Conservation (phyloP, 805 yeast genomes). For the Yarrowia deformans region DNA sequence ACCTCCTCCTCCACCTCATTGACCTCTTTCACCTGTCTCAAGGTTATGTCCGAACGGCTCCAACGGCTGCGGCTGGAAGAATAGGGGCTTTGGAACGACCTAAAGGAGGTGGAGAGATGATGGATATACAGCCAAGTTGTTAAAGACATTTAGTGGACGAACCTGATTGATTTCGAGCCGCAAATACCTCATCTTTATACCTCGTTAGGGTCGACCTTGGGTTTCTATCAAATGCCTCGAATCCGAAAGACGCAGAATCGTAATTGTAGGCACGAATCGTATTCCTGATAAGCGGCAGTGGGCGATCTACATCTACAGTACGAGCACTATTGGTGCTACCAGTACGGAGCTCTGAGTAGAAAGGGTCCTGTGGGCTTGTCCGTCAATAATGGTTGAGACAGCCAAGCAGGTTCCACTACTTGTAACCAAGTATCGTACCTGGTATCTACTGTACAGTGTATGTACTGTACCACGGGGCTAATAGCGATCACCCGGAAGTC, state of each 20-base stretch:
- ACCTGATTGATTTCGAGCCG: neutral
- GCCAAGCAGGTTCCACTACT: too few species aligned
- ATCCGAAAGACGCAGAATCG: constrained; percentile 21
- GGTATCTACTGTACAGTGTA: too few species aligned
- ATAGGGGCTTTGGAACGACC: too few species aligned
- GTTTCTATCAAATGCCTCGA: constrained; percentile 23
- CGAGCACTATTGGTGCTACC: neutral
- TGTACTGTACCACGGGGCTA: too few species aligned
- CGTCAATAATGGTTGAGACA: too few species aligned
- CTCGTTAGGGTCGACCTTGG: neutral
- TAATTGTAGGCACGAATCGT: neutral
- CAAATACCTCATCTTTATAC: neutral
- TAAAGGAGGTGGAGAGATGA: too few species aligned
- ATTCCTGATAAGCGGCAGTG: neutral
- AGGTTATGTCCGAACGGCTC: constrained; percentile 27
- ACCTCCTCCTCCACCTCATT: neutral
- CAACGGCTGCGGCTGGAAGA: constrained; percentile 22
- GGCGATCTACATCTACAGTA: neutral
- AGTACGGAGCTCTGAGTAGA: too few species aligned
- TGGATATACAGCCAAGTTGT: too few species aligned
- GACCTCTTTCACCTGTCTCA: neutral
- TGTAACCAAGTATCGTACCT: too few species aligned
- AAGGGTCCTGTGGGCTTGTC: too few species aligned
- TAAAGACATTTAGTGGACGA: too few species aligned
- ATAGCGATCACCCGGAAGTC: too few species aligned